phyloP scores from a whole-genome alignment of 768 basidiomycete species.

The Cystofilobasidium ferigula region DNA sequence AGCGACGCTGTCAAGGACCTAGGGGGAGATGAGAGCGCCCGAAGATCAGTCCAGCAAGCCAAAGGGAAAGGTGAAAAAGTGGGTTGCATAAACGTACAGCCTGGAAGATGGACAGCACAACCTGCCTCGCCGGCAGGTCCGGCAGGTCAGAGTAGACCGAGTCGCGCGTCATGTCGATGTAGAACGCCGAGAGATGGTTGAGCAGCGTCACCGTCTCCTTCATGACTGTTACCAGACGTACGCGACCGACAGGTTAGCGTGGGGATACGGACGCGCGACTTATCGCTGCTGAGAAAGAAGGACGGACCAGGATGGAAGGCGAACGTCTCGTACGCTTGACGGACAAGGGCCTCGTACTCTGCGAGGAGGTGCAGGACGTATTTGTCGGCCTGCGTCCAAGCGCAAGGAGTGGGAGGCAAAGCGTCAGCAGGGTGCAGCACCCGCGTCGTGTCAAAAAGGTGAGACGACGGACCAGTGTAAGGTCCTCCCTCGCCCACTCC shows the following conservation, averaged over 20 bases:
- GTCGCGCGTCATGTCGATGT: constrained; percentile 87
- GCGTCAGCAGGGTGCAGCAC: background rate
- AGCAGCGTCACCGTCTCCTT: constrained; percentile 57
- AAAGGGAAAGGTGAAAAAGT: background rate
- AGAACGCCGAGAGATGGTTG: constrained; percentile 75
- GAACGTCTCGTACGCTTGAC: constrained; percentile 58
- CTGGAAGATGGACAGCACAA: constrained; percentile 59
- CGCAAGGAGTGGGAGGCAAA: too few relatives aligned
- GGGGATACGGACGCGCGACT: too few relatives aligned
- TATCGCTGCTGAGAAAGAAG: too few relatives aligned
- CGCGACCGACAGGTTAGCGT: constrained; percentile 5
- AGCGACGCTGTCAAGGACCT: constrained; percentile 60
- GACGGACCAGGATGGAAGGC: constrained; percentile 72
- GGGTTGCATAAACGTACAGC: constrained; percentile 43
- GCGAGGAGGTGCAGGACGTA: constrained; percentile 79
- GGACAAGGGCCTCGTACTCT: constrained; percentile 54
- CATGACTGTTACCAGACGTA: too few relatives aligned
- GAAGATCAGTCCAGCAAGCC: background rate
- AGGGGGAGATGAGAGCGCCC: background rate
- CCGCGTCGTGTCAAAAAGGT: background rate
- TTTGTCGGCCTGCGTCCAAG: constrained; percentile 54
- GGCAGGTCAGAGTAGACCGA: constrained; percentile 61
- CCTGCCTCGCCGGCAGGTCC: constrained; percentile 49
- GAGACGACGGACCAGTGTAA: constrained; percentile 52
- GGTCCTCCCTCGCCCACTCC: constrained; percentile 27